Evolutionary conservation across 345 rosid genomes (phyloP).

Genomic region (Odontarrhena argentea): DNA sequence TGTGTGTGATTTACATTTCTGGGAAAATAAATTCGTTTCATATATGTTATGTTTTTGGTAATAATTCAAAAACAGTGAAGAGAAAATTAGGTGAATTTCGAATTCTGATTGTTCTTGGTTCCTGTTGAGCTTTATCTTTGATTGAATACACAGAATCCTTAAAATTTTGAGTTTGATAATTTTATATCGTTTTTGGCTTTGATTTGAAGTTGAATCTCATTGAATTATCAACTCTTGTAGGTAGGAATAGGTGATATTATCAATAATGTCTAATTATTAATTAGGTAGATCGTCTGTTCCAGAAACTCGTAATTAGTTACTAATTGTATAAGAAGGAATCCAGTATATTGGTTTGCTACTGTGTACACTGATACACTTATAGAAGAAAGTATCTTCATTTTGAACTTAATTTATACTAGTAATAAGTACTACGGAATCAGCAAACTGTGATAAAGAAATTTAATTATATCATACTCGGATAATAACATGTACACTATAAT

Average conservation of each 20-base stretch:
- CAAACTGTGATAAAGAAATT: no score
- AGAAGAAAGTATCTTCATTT: no score
- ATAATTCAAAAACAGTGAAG: slow-evolving; percentile 7
- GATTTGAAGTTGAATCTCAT: neutral
- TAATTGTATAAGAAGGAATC: neutral
- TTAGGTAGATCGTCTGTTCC: neutral
- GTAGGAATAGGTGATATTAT: neutral
- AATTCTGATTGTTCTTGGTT: neutral
- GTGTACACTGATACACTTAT: no score
- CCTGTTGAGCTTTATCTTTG: neutral
- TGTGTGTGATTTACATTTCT: neutral
- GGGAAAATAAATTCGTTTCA: neutral
- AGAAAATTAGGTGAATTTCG: neutral
- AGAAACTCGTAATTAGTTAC: neutral
- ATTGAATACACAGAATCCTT: slow-evolving; percentile 1
- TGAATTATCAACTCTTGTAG: neutral
- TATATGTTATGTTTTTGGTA: neutral
- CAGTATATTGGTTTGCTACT: neutral
- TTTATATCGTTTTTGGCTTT: neutral
- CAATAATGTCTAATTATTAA: no score
- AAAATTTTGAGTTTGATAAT: neutral
- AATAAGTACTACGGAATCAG: no score
- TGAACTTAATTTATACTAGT: no score
- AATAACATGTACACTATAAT: no score
- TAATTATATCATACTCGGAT: no score